Base-by-base conservation (phyloP, 306 rosid species). In the Cyamopsis tetragonoloba region DNA sequence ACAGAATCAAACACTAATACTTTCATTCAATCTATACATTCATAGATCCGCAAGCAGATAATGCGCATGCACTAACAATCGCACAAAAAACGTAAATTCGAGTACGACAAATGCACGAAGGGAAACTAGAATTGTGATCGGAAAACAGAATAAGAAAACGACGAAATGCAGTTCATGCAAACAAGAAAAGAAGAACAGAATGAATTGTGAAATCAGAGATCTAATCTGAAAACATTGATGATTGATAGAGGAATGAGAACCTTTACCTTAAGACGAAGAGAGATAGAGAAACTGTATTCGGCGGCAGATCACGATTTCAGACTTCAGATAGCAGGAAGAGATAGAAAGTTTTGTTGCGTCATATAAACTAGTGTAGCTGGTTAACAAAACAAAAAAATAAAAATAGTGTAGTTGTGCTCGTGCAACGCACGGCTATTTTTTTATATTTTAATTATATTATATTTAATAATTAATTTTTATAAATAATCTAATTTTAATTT, bases 281-380 rank as follows among this genome's bases (percentile, higher is more conserved):
- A 37, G n/a, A 56, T 1, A 5, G 56, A 30, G 75, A 44, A 31
- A 44, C 26, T 1, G 49, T 23, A 70, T 70, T 70, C 68, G 76
- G 68, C 68, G 49, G 75, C 75, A 28, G 76, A 58, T 71, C 61
- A 59, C 46, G 34, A 58, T 13, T n/a, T 15, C 28, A 44, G 47
- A 5, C 1, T 23, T 23, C 14, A 12, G 12, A 22, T 5, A 28
- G 69, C 47, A 42, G 10, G 12, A 9, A 2, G 3, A 11, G 19
- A 39, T 30, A 68, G 50, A 66, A 18, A 51, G 65, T 59, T 59
- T 24, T 12, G 48, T 37, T 37, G 30, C 20, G 66, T 38, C 22
- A 60, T 60, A 37, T 38, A 38, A 55, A 55, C n/a, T n/a, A n/a
- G n/a, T n/a, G n/a, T n/a, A n/a, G n/a, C n/a, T n/a, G n/a, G n/a